These are phyloP conservation scores for Helianthus annuus DNA, from an alignment of 129 eudicot genomes.

Conservation along the genomic window DNA sequence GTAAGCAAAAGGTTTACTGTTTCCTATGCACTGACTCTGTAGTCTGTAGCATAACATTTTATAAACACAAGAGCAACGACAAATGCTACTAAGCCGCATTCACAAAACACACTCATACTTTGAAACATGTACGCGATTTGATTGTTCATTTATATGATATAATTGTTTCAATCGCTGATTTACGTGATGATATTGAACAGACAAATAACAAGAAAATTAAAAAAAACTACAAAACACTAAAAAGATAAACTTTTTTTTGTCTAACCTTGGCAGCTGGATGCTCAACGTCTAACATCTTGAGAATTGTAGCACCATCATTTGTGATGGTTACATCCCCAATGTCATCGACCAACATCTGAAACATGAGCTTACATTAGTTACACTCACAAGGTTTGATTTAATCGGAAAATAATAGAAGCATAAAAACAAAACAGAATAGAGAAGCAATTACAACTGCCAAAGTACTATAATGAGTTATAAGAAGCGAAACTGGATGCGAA, in stretches of 20 bases:
- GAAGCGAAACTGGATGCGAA: too few species aligned
- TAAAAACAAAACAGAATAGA: not conserved
- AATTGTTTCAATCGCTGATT: not conserved
- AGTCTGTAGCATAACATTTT: too few species aligned
- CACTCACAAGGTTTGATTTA: not conserved
- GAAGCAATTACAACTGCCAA: not conserved
- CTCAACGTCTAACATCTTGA: conserved; percentile 72
- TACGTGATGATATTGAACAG: too few species aligned
- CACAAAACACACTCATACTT: not conserved
- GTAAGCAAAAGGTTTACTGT: not conserved
- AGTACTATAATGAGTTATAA: not conserved
- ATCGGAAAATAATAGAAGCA: not conserved
- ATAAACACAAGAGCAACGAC: too few species aligned
- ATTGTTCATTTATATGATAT: not conserved
- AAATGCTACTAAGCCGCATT: not conserved
- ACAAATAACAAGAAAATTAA: too few species aligned
- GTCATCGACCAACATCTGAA: conserved; percentile 95
- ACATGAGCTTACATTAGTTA: conserved; percentile 6
- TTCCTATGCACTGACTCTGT: not conserved
- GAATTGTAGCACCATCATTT: conserved; percentile 97
- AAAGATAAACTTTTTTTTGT: too few species aligned
- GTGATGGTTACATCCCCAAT: conserved; percentile 97
- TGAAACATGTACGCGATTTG: not conserved
- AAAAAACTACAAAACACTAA: too few species aligned
- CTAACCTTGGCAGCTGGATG: too few species aligned